Conservation (phyloP, 2,329 filamentous ascomycete species). For the Hypomyces rosellus region DNA sequence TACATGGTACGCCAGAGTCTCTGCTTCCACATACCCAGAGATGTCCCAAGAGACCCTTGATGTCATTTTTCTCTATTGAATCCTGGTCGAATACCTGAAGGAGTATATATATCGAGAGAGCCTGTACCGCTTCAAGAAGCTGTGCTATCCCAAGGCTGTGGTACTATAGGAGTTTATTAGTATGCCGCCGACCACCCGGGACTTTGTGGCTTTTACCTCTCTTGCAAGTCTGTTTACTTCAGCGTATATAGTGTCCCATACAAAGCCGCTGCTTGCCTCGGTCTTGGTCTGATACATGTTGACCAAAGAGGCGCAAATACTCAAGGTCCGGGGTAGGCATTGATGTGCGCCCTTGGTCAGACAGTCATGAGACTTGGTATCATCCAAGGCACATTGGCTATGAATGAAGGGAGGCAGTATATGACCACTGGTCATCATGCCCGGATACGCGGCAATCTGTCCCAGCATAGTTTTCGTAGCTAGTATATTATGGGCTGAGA, state of each 20-base stretch:
- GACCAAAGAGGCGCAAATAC: slow-evolving; percentile 14
- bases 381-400: slow-evolving; percentile 11
- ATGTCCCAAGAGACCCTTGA: slow-evolving; percentile 5
- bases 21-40: slow-evolving; percentile 8
- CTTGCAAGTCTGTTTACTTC: slow-evolving; percentile 9
- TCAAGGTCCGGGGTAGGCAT: slow-evolving; percentile 13
- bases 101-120: slow-evolving; percentile 10
- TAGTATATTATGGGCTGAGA: slow-evolving; percentile 7
- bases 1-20: too few species aligned
- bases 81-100: slow-evolving; percentile 11
- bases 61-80: slow-evolving; percentile 7
- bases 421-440: slow-evolving; percentile 14
- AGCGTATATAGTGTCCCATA: slow-evolving; percentile 16
- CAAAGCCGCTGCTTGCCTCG: slow-evolving; percentile 9
- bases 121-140: slow-evolving; percentile 10
- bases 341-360: slow-evolving; percentile 7
- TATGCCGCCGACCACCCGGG: too few species aligned
- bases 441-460: slow-evolving; percentile 15
- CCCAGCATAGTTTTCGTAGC: slow-evolving; percentile 13
- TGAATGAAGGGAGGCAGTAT: slow-evolving; percentile 17
- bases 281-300: slow-evolving; percentile 14
- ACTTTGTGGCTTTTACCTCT: slow-evolving; percentile 6
- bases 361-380: slow-evolving; percentile 4
- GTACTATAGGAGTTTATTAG: too few species aligned
- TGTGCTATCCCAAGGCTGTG: too few species aligned